A percentile compares a stretch with the other conserved stretches of the same genome.
phyloP scores from a whole-genome alignment of 2,329 filamentous ascomycete genomes.

The Pseudocercospora ulei region DNA sequence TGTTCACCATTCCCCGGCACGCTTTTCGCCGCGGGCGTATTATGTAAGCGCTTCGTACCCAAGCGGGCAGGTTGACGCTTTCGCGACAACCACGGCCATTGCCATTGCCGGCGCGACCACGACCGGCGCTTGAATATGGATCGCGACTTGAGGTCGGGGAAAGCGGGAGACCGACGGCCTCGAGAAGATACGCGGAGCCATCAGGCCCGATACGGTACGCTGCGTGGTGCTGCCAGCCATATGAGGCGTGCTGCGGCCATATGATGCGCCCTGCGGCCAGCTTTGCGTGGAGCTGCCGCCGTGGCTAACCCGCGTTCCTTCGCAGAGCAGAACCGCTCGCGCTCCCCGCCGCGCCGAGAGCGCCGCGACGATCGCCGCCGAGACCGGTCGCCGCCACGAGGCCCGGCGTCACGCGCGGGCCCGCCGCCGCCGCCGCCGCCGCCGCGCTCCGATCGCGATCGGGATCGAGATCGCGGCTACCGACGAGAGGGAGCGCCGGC shows the following conservation, averaged over 20 bases:
- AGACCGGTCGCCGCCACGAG: conserved; percentile 26
- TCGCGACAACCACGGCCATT: no score
- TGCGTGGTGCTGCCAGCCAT: no score
- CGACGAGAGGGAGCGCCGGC: conserved; percentile 15
- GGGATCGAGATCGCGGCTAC: conserved; percentile 24
- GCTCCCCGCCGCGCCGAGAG: conserved; percentile 29
- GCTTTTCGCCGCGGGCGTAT: no score
- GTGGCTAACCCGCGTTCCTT: no score
- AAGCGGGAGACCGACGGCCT: conserved; percentile 24
- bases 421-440: no score
- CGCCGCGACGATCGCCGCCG: conserved; percentile 28
- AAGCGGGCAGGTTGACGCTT: no score
- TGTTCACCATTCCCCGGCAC: no score
- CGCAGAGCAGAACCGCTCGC: conserved; percentile 29
- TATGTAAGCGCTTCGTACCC: no score
- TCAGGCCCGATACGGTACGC: conserved; percentile 27
- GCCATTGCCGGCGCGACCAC: no score
- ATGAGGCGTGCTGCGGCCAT: no score
- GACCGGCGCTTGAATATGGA: conserved; percentile 20
- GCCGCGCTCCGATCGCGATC: conserved; percentile 20
- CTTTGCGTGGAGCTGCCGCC: no score
- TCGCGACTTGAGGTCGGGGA: conserved; percentile 20
- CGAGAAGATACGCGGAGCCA: conserved; percentile 26
- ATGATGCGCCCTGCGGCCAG: no score
- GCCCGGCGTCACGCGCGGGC: conserved; percentile 17